phyloP scores from a whole-genome alignment of 495 filamentous ascomycete species.

The Ascodesmis nigricans region DNA sequence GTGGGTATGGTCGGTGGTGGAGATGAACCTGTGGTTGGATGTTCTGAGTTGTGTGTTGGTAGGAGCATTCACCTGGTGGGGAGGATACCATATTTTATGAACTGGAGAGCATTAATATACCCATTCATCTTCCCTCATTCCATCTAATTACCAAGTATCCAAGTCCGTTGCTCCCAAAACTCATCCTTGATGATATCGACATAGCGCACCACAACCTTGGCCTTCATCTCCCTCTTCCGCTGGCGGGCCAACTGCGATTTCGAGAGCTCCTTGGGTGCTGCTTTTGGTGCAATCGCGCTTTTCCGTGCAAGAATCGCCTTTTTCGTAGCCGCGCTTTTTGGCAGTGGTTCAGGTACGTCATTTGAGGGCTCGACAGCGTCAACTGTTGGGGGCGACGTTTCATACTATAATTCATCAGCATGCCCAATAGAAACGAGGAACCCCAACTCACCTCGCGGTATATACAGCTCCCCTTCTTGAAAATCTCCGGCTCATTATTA shows the following conservation, averaged over 20 bases:
- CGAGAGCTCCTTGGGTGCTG: conserved; percentile 32
- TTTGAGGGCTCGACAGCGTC: background rate
- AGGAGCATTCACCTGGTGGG: conserved; percentile 44
- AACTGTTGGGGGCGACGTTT: conserved; percentile 2
- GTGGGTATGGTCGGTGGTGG: conserved; percentile 85
- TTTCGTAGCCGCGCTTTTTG: conserved; percentile 32
- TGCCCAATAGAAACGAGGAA: too few species aligned
- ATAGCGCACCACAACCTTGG: conserved; percentile 57
- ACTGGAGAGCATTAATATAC: background rate
- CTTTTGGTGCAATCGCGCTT: conserved; percentile 4
- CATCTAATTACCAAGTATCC: conserved; percentile 35
- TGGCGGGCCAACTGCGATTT: conserved; percentile 60
- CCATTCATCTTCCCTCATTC: conserved; percentile 1
- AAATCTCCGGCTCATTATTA: conserved; percentile 83
- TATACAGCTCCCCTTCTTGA: conserved; percentile 76
- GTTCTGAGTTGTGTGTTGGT: conserved; percentile 36
- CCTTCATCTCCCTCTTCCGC: conserved; percentile 47
- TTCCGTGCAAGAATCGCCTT: conserved; percentile 21
- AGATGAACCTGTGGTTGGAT: conserved; percentile 52
- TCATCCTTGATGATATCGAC: conserved; percentile 83
- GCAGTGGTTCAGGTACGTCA: conserved; percentile 19
- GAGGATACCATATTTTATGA: conserved; percentile 35
- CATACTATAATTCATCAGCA: conserved; percentile 4
- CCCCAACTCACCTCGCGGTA: conserved; percentile 50
- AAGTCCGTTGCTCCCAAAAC: conserved; percentile 73